Base-by-base conservation (phyloP, 306 rosid species). In the Vigna mungo region DNA sequence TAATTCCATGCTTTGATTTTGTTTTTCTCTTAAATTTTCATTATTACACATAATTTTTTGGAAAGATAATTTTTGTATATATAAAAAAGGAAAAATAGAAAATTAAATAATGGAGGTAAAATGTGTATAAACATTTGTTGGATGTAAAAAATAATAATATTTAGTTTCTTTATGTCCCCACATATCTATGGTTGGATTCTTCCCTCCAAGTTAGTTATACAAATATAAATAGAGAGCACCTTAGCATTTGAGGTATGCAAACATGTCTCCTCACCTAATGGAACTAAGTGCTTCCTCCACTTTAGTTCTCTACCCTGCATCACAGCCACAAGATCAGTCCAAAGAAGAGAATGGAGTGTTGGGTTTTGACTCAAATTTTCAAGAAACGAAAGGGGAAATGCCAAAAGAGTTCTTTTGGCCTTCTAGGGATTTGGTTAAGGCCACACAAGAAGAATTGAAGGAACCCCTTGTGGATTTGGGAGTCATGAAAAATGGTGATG, bases 341-440 rank as follows among this genome's bases (percentile, higher is more conserved):
- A 82, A 47, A 66, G 58, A 71, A 16, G 86, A 82, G 15, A 87
- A 66, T 11, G 85, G 65, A 12, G 60, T 15, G 23, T 39, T 71
- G 6, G 44, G 48, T 20, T 84, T 84, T 20, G 83, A 88, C 44
- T 30, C 94, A 48, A 83, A 70, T 30, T 5, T 63, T 41, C 79
- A 68, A 0, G 71, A 84, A 61, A 84, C 79, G 7, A 85, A 84
- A 79, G 32, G 83, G 4, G 55, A 63, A 52, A 51, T 91, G 16
- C 93, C 96, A 4, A 79, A 44, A 41, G 86, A 89, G 75, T 91
- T 89, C 72, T 5, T 80, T 0, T 91, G 96, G 96, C 89, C 93
- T 17, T 68, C 65, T 0, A 55, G 37, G 17, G 91, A 91, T 49
- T 60, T 89, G n/a, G 85, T 63, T 0, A 9, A 30, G 39, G 46